A percentile compares a stretch with the other conserved stretches of the same genome.
These are phyloP conservation scores for Kalmanozyma brasiliensis DNA, from an alignment of 1,284 basidiomycete species.

Conservation along the genomic window DNA sequence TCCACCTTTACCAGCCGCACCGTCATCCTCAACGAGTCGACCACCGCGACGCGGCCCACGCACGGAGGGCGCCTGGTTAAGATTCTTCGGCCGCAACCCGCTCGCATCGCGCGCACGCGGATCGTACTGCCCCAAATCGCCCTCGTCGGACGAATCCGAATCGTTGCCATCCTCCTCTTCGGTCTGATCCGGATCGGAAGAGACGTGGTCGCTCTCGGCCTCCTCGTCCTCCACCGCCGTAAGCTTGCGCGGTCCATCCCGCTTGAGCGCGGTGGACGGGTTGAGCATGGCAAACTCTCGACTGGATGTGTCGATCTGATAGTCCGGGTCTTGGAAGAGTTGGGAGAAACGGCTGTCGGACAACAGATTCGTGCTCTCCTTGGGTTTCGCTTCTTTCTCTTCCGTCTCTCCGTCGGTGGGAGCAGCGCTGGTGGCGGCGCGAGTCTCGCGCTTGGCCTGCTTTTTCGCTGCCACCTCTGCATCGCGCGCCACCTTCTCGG, in stretches of 20 bases:
- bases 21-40: constrained; percentile 46
- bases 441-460: constrained; percentile 60
- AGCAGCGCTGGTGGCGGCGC: constrained; percentile 23
- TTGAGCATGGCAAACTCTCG: constrained; percentile 91
- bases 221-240: constrained; percentile 90
- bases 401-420: constrained; percentile 55
- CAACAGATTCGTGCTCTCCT: constrained; percentile 71
- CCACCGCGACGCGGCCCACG: constrained; percentile 59
- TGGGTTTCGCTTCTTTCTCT: constrained; percentile 68
- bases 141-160: constrained; percentile 68
- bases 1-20: constrained; percentile 14
- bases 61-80: constrained; percentile 62
- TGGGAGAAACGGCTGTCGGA: constrained; percentile 89
- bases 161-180: constrained; percentile 42
- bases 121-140: constrained; percentile 50
- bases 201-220: constrained; percentile 81
- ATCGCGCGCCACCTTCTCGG: constrained; percentile 82
- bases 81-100: constrained; percentile 70
- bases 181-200: constrained; percentile 69
- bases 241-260: constrained; percentile 65
- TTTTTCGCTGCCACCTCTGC: constrained; percentile 75
- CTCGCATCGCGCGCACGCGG: constrained; percentile 59
- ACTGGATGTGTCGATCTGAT: constrained; percentile 86
- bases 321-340: constrained; percentile 93
- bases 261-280: constrained; percentile 75